phyloP scores from a whole-genome alignment of 1,284 basidiomycete genomes.

The Sphagnurus paluster region DNA sequence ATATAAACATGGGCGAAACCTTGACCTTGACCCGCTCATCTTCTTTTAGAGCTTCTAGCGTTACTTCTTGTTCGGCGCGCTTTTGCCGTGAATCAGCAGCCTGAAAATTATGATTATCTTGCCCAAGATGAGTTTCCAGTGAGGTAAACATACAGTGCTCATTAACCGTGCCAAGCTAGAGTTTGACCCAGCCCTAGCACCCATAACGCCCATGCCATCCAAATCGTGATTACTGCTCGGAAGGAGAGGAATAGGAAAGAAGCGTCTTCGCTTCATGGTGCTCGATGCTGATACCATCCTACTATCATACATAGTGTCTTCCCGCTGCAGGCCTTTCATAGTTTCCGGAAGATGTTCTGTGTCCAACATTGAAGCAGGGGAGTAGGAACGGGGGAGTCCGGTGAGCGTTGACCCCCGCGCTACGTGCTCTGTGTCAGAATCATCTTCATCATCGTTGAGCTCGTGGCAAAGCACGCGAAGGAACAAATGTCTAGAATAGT shows the following conservation, averaged over 20 bases:
- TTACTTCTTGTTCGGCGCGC: constrained; percentile 26
- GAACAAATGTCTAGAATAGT: constrained; percentile 67
- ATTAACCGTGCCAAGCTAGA: constrained; percentile 16
- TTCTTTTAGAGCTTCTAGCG: constrained; percentile 37
- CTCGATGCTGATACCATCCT: constrained; percentile 5
- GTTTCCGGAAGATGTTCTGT: no score
- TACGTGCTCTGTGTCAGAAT: constrained; percentile 20
- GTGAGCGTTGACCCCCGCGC: constrained; percentile 20
- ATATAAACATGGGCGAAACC: constrained; percentile 61
- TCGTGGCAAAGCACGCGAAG: constrained; percentile 64
- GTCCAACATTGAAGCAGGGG: constrained; percentile 42
- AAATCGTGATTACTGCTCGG: constrained; percentile 12
- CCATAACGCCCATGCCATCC: constrained; percentile 14
- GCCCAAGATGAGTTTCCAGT: neutral
- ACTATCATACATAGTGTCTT: constrained; percentile 12
- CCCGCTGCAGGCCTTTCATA: constrained; percentile 9
- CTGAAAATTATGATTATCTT: constrained; percentile 14
- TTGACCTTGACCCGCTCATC: constrained; percentile 61
- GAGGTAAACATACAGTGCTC: constrained; percentile 1
- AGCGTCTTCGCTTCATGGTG: constrained; percentile 12
- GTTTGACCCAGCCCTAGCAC: constrained; percentile 6
- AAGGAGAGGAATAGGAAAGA: constrained; percentile 5
- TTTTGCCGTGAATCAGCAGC: constrained; percentile 20
- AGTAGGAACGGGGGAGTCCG: constrained; percentile 41
- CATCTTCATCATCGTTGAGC: constrained; percentile 34